Percentiles rank a stretch among this genome's conserved stretches.
phyloP scores from a whole-genome alignment of 164 flowering plant genomes.

The Cinnamomum micranthum region DNA sequence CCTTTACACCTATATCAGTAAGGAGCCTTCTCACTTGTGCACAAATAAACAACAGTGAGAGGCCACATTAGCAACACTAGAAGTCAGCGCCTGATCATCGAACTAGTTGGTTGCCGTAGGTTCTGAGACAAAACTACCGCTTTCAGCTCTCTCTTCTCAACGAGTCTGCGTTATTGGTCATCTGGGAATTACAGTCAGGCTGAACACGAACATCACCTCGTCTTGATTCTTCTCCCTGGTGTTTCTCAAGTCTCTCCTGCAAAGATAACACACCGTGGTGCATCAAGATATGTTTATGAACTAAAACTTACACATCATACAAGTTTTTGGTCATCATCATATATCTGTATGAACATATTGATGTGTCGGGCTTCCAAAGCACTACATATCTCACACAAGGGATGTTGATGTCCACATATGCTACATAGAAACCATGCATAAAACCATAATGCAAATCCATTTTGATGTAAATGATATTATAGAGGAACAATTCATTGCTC shows the following conservation, averaged over 20 bases:
- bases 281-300: background rate
- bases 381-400: background rate
- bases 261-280: background rate
- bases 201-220: slow-evolving; percentile 7
- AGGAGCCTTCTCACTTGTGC: slow-evolving; percentile 8
- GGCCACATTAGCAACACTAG: slow-evolving; percentile 13
- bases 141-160: background rate
- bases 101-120: slow-evolving; percentile 6
- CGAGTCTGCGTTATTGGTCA: slow-evolving; percentile 5
- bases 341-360: background rate
- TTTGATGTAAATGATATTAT: background rate
- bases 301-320: background rate
- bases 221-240: slow-evolving; percentile 12
- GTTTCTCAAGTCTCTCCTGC: slow-evolving; percentile 28
- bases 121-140: background rate
- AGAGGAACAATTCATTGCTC: background rate
- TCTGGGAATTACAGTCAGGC: slow-evolving; percentile 17
- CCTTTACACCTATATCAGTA: slow-evolving; percentile 6
- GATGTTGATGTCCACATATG: background rate
- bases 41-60: slow-evolving; percentile 2
- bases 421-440: background rate
- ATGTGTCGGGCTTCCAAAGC: background rate
- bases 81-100: slow-evolving; percentile 15
- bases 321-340: background rate
- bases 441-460: background rate